Base-by-base conservation (phyloP, 1,139 yeast genomes). In the Zygoascus hellenicus region DNA sequence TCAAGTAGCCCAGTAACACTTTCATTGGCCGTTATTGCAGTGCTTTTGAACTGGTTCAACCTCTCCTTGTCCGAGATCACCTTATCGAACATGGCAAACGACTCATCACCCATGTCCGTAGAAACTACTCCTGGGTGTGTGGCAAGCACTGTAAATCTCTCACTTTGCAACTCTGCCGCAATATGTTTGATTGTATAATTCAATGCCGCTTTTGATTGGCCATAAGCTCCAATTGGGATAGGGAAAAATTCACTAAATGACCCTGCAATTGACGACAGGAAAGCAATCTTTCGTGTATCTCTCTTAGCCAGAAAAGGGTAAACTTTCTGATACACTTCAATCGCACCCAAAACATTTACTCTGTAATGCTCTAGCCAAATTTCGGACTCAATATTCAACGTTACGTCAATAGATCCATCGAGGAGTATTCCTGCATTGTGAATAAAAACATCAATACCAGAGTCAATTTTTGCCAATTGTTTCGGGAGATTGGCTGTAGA, bases 351-450 rank as follows among this genome's bases (percentile, higher is more conserved):
- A 14, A 61, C 53, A 45, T 70, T 70, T 28, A 60, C 55, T 30
- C 54, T 55, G 47, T 57, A 63, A 46, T 61, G 63, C 0, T 52
- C 45, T 3, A 51, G 16, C 56, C 55, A 67, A 29, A 65, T 68
- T 47, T 73, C n/a, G 13, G 10, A 32, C 17, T 33, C 36, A 9
- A 50, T 51, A 5, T 48, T 58, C 47, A 76, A 79, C 49, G 63
- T 64, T 1, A 77, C 78, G 55, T 72, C 76, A 5, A 67, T 67
- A 13, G 36, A 57, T 9, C 70, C 68, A 1, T 76, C 71, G 13
- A 63, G 59, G 72, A 72, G 74, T 13, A 76, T 68, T 38, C 82
- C 80, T 0, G 81, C 81, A 61, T 77, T 76, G 54, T 75, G 74
- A 42, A 76, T 67, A 13, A 74, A 66, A 11, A 73, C 63, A 52